phyloP scores from a whole-genome alignment of 169 alveolate genomes.

The Cryptosporidium andersoni region DNA sequence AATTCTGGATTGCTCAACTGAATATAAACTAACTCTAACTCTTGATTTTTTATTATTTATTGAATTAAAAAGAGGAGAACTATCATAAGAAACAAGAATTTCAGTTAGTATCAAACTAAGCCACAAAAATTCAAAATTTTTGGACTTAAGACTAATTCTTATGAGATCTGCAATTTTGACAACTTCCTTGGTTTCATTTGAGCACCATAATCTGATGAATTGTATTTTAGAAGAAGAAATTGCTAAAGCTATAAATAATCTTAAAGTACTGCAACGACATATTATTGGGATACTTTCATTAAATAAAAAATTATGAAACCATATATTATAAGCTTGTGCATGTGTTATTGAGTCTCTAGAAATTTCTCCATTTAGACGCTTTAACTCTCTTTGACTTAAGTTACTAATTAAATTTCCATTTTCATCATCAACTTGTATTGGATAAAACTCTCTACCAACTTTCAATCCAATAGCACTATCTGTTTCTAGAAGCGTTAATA shows the following conservation, averaged over 20 bases:
- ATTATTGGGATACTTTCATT: conserved; percentile 36
- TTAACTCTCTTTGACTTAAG: conserved; percentile 27
- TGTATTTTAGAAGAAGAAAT: conserved; percentile 55
- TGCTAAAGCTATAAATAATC: conserved; percentile 24
- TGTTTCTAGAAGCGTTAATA: conserved; percentile 31
- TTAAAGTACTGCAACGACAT: conserved; percentile 22
- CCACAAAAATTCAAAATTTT: conserved; percentile 17
- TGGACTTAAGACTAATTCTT: conserved; percentile 1
- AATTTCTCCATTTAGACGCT: conserved; percentile 1
- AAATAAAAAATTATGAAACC: conserved; percentile 21
- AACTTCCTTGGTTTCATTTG: conserved; percentile 14
- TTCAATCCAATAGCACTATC: conserved; percentile 51
- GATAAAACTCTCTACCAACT: background rate
- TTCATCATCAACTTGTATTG: conserved; percentile 54
- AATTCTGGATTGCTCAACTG: conserved; percentile 7
- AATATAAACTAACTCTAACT: conserved; percentile 1
- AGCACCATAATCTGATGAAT: conserved; percentile 32
- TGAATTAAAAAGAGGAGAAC: conserved; percentile 19
- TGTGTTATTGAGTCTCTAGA: background rate
- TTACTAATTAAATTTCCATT: conserved; percentile 47
- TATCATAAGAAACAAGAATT: conserved; percentile 14
- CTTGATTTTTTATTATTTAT: background rate
- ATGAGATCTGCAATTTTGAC: conserved; percentile 13
- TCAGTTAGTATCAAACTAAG: conserved; percentile 33
- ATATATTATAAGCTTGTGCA: conserved; percentile 1